Percentiles rank a stretch among this genome's conserved stretches.
phyloP scores from a whole-genome alignment of 1,284 basidiomycete species.

The Ceratobasidium sp. region DNA sequence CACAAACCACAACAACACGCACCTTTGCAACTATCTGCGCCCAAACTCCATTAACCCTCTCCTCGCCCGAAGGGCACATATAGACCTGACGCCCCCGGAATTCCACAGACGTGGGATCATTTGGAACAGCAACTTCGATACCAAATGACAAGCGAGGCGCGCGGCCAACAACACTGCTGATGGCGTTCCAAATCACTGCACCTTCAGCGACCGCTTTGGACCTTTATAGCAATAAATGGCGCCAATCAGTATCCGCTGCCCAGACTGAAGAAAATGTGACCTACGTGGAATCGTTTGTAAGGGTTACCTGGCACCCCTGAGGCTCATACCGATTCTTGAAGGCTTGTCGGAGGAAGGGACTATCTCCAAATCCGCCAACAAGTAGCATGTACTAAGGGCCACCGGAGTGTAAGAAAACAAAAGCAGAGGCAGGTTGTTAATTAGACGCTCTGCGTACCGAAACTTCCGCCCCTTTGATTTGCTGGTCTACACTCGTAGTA shows the following conservation, averaged over 20 bases:
- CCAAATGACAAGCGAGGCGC: constrained; percentile 38
- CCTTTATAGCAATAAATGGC: not conserved
- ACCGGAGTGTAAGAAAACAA: not conserved
- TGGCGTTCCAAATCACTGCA: constrained; percentile 40
- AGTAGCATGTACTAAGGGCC: constrained; percentile 38
- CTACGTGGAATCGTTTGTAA: constrained; percentile 42
- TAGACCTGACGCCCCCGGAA: constrained; percentile 2
- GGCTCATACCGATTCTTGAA: constrained; percentile 25
- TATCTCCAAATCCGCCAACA: constrained; percentile 44
- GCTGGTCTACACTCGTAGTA: constrained; percentile 4
- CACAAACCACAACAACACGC: not conserved
- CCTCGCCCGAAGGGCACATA: not conserved
- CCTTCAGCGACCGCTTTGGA: constrained; percentile 44
- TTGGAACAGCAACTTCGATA: not conserved
- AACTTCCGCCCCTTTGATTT: constrained; percentile 4
- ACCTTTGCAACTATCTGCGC: constrained; percentile 21
- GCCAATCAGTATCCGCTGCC: not conserved
- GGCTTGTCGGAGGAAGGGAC: constrained; percentile 31
- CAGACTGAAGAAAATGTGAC: not conserved
- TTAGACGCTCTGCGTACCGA: not conserved
- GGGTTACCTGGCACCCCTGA: constrained; percentile 16
- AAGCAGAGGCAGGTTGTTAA: not conserved
- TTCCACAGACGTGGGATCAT: not conserved
- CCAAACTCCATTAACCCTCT: constrained; percentile 1
- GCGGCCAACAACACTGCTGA: constrained; percentile 34